phyloP scores from a whole-genome alignment of 2,329 filamentous ascomycete species.

The Venturia nashicola region DNA sequence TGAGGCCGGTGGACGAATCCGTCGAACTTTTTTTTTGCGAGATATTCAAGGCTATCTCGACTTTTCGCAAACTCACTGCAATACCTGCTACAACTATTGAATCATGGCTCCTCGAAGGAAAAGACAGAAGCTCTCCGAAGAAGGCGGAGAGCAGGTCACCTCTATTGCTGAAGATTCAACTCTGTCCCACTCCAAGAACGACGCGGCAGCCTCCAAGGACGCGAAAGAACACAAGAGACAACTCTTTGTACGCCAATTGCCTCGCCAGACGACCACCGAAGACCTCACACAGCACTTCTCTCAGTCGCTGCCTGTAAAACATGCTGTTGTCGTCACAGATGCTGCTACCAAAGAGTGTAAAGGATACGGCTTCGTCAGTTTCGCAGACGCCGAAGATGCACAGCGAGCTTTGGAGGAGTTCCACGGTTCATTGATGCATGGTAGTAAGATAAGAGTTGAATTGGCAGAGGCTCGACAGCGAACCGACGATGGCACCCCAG shows the following conservation, averaged over 20 bases:
- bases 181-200: slow-evolving; percentile 4
- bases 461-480: slow-evolving; percentile 77
- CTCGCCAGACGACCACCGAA: slow-evolving; percentile 66
- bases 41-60: neutral
- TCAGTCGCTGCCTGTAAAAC: slow-evolving; percentile 86
- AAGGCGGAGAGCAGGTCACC: slow-evolving; percentile 22
- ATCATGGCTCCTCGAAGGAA: slow-evolving; percentile 28
- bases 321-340: slow-evolving; percentile 85
- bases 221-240: slow-evolving; percentile 27
- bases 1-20: neutral
- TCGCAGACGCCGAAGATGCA: slow-evolving; percentile 87
- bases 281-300: slow-evolving; percentile 82
- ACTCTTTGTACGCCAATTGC: slow-evolving; percentile 83
- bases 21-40: neutral
- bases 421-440: slow-evolving; percentile 64
- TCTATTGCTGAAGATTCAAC: slow-evolving; percentile 17
- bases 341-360: slow-evolving; percentile 74
- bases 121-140: slow-evolving; percentile 27
- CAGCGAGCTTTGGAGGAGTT: slow-evolving; percentile 68
- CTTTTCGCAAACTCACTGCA: neutral
- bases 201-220: slow-evolving; percentile 12
- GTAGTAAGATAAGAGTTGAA: slow-evolving; percentile 73
- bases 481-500: slow-evolving; percentile 24
- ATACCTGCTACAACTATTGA: neutral
- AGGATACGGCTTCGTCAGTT: slow-evolving; percentile 94